phyloP scores from a whole-genome alignment of 768 basidiomycete genomes.

The Tylopilus plumbeoviolaceoides region DNA sequence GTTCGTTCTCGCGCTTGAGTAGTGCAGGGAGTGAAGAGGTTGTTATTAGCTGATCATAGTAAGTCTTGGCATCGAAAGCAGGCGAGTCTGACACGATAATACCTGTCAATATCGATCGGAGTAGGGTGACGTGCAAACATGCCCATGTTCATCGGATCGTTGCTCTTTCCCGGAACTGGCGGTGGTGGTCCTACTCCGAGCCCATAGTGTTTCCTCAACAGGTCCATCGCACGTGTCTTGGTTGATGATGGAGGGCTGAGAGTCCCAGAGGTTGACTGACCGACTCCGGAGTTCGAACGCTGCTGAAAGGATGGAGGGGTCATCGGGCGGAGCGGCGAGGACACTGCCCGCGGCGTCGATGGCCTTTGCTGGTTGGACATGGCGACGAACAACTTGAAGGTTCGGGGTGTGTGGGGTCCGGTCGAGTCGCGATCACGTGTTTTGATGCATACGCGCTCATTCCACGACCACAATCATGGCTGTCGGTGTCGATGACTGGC shows the following conservation, averaged over 20 bases:
- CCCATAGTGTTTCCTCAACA: slow-evolving; percentile 85
- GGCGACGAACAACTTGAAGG: neutral
- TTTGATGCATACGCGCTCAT: neutral
- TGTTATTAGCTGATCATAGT: slow-evolving; percentile 84
- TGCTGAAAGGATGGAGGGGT: slow-evolving; percentile 30
- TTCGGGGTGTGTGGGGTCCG: neutral
- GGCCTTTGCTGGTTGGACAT: slow-evolving; percentile 18
- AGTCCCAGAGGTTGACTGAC: slow-evolving; percentile 21
- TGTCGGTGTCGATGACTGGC: slow-evolving; percentile 31
- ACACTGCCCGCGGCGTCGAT: slow-evolving; percentile 32
- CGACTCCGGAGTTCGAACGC: slow-evolving; percentile 15
- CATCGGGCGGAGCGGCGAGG: slow-evolving; percentile 44
- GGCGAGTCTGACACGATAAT: slow-evolving; percentile 54
- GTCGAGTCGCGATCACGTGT: slow-evolving; percentile 27
- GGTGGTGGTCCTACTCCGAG: slow-evolving; percentile 71
- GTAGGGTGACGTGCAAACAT: slow-evolving; percentile 16
- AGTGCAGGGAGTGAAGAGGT: slow-evolving; percentile 70
- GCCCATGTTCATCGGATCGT: slow-evolving; percentile 84
- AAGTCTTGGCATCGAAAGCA: slow-evolving; percentile 77
- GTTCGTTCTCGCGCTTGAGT: slow-evolving; percentile 78
- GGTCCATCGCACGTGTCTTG: slow-evolving; percentile 65
- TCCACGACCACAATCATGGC: slow-evolving; percentile 9
- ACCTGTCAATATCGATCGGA: slow-evolving; percentile 1
- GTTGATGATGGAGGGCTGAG: slow-evolving; percentile 28
- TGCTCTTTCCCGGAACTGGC: slow-evolving; percentile 49